A percentile compares a stretch with the other conserved stretches of the same genome.
Evolutionary conservation across 345 rosid genomes (phyloP).

Genomic region (Triadica sebifera): DNA sequence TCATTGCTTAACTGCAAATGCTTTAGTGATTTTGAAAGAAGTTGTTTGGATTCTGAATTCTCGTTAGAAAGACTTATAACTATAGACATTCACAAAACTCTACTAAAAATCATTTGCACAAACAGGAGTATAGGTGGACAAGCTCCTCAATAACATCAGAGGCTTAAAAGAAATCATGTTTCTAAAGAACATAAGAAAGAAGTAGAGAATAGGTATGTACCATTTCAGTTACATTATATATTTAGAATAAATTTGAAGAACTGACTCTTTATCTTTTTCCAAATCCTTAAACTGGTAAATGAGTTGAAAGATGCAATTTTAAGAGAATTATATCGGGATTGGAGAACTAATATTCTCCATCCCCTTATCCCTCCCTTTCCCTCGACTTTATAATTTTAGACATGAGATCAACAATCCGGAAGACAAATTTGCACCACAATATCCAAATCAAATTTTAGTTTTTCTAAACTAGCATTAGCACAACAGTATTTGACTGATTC

Average conservation of each 20-base stretch:
- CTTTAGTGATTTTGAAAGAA: background rate
- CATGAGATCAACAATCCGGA: background rate
- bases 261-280: too few species aligned
- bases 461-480: too few species aligned
- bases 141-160: background rate
- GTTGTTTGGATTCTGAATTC: slow-evolving; percentile 4
- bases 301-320: background rate
- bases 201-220: too few species aligned
- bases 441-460: too few species aligned
- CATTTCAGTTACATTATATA: too few species aligned
- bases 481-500: too few species aligned
- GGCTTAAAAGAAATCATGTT: background rate
- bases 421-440: background rate
- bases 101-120: background rate
- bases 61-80: background rate
- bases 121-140: background rate
- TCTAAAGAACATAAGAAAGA: background rate
- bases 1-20: background rate
- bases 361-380: background rate
- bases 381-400: background rate
- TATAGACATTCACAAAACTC: background rate
- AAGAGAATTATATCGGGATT: too few species aligned
- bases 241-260: too few species aligned
- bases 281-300: background rate
- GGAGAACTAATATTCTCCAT: too few species aligned